Percentiles rank a stretch among this genome's conserved stretches.
phyloP scores from a whole-genome alignment of 139 green algal species.

The Mychonastes homosphaera region DNA sequence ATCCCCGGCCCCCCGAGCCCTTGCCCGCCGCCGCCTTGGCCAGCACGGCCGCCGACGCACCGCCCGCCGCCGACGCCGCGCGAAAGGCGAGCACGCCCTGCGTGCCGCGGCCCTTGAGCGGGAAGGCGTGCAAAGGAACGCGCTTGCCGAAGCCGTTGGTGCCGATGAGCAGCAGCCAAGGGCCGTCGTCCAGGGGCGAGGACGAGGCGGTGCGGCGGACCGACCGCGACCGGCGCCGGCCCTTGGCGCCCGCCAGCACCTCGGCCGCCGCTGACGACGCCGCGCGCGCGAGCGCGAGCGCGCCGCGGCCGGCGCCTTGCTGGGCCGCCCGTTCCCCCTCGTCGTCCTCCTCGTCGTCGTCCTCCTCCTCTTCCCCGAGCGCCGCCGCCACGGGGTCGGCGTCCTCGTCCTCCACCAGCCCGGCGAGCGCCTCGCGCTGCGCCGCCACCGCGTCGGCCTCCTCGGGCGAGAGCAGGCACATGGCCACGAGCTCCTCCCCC shows the following conservation, averaged over 20 bases:
- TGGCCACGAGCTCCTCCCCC: conserved; percentile 28
- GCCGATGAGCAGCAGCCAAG: conserved; percentile 40
- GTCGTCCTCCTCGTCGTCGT: conserved; percentile 1
- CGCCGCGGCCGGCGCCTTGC: conserved; percentile 10
- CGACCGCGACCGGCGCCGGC: too few species aligned
- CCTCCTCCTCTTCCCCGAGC: neutral
- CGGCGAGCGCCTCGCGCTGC: neutral
- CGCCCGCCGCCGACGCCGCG: too few species aligned
- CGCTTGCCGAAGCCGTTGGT: conserved; percentile 2
- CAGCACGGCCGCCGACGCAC: neutral
- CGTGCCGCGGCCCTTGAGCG: neutral
- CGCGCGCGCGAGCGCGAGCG: neutral
- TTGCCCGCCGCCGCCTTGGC: neutral
- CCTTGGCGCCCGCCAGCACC: too few species aligned
- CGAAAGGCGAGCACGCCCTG: neutral
- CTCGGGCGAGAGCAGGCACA: conserved; percentile 35
- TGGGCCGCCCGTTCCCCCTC: conserved; percentile 4
- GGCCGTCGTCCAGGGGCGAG: neutral
- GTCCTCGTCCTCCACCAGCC: neutral
- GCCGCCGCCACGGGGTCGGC: neutral
- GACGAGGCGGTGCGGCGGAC: neutral
- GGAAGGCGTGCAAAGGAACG: neutral
- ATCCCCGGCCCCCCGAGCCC: neutral
- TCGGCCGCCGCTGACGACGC: conserved; percentile 3
- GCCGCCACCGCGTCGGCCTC: neutral